phyloP scores from a whole-genome alignment of 1,284 basidiomycete genomes.

The Rhodotorula mucilaginosa region DNA sequence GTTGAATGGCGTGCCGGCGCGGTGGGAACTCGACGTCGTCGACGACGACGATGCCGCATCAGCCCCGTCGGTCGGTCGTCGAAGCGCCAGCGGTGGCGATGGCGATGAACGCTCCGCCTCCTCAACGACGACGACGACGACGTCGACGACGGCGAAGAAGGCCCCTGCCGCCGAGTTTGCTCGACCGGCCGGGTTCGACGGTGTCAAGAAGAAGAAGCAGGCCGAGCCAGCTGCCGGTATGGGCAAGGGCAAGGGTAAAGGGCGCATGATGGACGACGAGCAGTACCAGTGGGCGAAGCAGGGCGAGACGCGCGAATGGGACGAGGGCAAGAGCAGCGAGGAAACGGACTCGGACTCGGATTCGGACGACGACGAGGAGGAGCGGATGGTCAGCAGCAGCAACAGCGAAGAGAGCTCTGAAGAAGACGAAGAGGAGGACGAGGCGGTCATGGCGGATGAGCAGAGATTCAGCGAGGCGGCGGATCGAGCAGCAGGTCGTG shows the following conservation, averaged over 20 bases:
- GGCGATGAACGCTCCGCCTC: neutral
- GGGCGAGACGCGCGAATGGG: conserved; percentile 24
- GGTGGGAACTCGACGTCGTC: conserved; percentile 18
- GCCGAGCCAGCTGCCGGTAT: neutral
- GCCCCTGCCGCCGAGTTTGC: neutral
- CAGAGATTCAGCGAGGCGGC: neutral
- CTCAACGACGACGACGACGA: neutral
- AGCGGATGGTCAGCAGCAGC: neutral
- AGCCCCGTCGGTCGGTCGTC: neutral
- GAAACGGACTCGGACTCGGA: neutral
- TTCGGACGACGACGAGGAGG: neutral
- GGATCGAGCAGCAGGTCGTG: neutral
- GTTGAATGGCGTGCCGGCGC: neutral
- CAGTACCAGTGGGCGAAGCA: conserved; percentile 10
- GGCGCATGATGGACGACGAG: conserved; percentile 2
- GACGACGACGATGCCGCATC: neutral
- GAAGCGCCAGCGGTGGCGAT: too few species aligned
- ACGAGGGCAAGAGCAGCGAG: conserved; percentile 16
- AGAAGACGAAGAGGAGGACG: conserved; percentile 5
- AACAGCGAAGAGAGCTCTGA: neutral
- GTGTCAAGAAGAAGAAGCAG: conserved; percentile 26
- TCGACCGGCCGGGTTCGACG: conserved; percentile 31
- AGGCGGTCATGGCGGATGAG: neutral
- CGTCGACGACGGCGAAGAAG: too few species aligned
- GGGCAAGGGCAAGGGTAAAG: conserved; percentile 10